Conservation (phyloP, 1,284 basidiomycete species). For the Melampsora larici-populina region DNA sequence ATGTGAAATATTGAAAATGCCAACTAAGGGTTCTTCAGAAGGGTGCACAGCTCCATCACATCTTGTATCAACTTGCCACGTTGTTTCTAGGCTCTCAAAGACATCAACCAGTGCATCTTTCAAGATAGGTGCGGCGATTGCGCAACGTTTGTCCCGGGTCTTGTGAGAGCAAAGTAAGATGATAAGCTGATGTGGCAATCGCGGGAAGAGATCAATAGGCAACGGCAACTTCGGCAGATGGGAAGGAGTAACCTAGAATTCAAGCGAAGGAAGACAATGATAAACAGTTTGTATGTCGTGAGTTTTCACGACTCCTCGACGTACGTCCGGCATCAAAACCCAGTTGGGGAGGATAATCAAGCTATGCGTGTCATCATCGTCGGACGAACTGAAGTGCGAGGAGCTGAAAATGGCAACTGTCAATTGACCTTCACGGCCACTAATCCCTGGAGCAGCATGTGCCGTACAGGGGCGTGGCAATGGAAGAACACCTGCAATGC, state of each 20-base stretch:
- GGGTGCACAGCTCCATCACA: slow-evolving; percentile 26
- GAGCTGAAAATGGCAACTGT: slow-evolving; percentile 4
- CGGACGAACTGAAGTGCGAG: slow-evolving; percentile 5
- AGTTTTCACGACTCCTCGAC: not conserved
- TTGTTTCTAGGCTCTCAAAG: slow-evolving; percentile 35
- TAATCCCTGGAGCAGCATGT: not conserved
- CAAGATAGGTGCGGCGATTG: slow-evolving; percentile 42
- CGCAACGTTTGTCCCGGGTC: slow-evolving; percentile 43
- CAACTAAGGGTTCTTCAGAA: not conserved
- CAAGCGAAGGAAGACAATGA: too few relatives aligned
- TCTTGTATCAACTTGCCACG: slow-evolving; percentile 44
- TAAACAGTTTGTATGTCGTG: too few relatives aligned
- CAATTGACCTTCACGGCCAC: not conserved
- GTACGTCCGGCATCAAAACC: slow-evolving; percentile 7
- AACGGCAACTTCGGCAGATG: slow-evolving; percentile 5
- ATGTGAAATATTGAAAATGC: slow-evolving; percentile 34
- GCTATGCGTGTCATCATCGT: slow-evolving; percentile 6
- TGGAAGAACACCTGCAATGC: slow-evolving; percentile 1
- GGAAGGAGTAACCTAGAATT: slow-evolving; percentile 7
- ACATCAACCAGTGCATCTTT: slow-evolving; percentile 8
- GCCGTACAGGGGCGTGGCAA: not conserved
- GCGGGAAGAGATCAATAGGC: not conserved
- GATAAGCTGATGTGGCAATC: slow-evolving; percentile 14
- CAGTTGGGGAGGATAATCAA: slow-evolving; percentile 19
- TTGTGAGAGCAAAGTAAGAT: slow-evolving; percentile 33